Conservation (phyloP, 2,329 filamentous ascomycete species). For the Coccinonectria pachysandricola region DNA sequence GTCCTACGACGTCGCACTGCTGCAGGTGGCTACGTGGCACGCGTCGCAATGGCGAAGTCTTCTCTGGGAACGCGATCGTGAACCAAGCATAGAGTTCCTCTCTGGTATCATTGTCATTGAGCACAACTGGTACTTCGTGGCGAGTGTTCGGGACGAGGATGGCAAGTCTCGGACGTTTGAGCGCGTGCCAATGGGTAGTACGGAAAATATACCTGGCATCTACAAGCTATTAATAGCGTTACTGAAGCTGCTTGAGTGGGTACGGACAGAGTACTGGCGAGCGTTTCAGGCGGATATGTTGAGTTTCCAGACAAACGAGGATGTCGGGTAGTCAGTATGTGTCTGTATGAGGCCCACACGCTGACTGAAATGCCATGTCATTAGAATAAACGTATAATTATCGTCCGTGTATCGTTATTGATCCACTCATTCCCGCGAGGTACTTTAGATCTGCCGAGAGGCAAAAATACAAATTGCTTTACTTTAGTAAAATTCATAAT, state of each 20-base stretch:
- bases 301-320: too few relatives aligned
- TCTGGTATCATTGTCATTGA: slow-evolving; percentile 11
- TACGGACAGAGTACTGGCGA: slow-evolving; percentile 7
- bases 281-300: slow-evolving; percentile 5
- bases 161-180: slow-evolving; percentile 4
- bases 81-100: slow-evolving; percentile 8
- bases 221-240: slow-evolving; percentile 7
- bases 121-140: slow-evolving; percentile 12
- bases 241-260: slow-evolving; percentile 4
- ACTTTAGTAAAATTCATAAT: too few relatives aligned
- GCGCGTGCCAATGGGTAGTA: slow-evolving; percentile 5
- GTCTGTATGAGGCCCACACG: too few relatives aligned
- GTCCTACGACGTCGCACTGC: slow-evolving; percentile 4
- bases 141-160: slow-evolving; percentile 5
- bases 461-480: too few relatives aligned
- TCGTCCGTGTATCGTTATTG: too few relatives aligned
- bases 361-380: too few relatives aligned
- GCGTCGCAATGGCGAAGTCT: slow-evolving; percentile 10
- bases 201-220: slow-evolving; percentile 6
- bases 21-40: slow-evolving; percentile 13
- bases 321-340: too few relatives aligned
- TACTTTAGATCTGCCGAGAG: too few relatives aligned
- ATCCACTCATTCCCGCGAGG: too few relatives aligned
- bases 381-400: too few relatives aligned
- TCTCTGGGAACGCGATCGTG: slow-evolving; percentile 1